Percentiles rank a stretch among this genome's conserved stretches.
Conservation (phyloP, 768 basidiomycete genomes). For the Phaffia tasmanica region DNA sequence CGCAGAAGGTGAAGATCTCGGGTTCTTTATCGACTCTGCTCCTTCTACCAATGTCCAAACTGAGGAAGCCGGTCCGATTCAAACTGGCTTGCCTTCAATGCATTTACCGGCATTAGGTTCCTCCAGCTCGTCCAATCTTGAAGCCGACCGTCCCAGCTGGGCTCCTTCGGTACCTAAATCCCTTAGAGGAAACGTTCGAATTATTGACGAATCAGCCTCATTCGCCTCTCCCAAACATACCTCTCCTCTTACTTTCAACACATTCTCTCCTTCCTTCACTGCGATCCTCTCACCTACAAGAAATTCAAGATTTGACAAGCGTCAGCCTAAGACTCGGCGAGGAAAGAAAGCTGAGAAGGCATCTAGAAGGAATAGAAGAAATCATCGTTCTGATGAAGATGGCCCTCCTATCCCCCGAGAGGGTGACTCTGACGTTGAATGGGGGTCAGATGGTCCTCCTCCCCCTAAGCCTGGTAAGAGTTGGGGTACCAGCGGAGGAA, state of each 20-base stretch:
- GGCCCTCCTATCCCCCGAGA: slow-evolving; percentile 6
- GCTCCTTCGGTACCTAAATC: slow-evolving; percentile 3
- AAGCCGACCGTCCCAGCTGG: background rate
- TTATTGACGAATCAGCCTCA: background rate
- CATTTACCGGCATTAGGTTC: background rate
- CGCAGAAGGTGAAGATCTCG: slow-evolving; percentile 8
- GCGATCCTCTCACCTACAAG: slow-evolving; percentile 8
- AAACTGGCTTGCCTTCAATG: background rate
- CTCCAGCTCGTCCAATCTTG: too few species aligned
- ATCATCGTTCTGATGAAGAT: slow-evolving; percentile 2
- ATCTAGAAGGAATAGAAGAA: slow-evolving; percentile 7
- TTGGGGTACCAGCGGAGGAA: slow-evolving; percentile 8
- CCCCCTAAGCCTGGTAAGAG: background rate
- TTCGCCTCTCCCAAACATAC: background rate
- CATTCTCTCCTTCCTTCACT: slow-evolving; percentile 18
- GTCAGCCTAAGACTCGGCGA: slow-evolving; percentile 17
- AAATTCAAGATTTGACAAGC: slow-evolving; percentile 1
- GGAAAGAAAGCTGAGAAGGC: slow-evolving; percentile 23
- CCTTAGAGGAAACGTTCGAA: background rate
- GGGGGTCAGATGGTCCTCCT: slow-evolving; percentile 25
- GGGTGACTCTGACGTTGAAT: slow-evolving; percentile 25
- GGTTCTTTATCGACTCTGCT: slow-evolving; percentile 19
- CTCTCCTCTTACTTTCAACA: slow-evolving; percentile 9
- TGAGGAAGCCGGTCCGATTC: background rate
- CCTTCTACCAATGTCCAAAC: slow-evolving; percentile 12